Evolutionary conservation across 2,329 filamentous ascomycete genomes (phyloP).

Genomic region (Coleophoma eucalyptorum): DNA sequence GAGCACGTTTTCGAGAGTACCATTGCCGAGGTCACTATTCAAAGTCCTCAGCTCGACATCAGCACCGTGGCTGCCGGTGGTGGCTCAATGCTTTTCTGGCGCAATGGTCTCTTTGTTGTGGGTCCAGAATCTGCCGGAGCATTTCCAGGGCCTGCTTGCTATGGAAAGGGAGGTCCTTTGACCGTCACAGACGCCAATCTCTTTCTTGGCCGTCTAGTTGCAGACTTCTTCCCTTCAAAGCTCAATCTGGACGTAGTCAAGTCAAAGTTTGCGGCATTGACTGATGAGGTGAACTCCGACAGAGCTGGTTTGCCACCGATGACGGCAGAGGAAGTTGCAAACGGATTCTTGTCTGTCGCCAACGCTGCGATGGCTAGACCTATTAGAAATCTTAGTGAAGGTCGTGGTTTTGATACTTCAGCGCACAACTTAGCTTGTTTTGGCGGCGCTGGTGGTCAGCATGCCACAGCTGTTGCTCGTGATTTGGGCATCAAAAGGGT

Average conservation of each 20-base stretch:
- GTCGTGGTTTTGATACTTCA: conserved; percentile 84
- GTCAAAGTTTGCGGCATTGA: conserved; percentile 69
- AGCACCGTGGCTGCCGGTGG: conserved; percentile 52
- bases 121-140: conserved; percentile 61
- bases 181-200: conserved; percentile 92
- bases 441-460: conserved; percentile 86
- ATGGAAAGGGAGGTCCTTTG: conserved; percentile 81
- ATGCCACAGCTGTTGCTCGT: conserved; percentile 82
- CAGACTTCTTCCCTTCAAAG: conserved; percentile 87
- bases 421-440: conserved; percentile 86
- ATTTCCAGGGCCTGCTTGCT: conserved; percentile 85
- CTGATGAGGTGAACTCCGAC: conserved; percentile 73
- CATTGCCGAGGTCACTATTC: conserved; percentile 74
- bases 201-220: conserved; percentile 75
- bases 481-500: conserved; percentile 83
- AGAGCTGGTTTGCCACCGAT: conserved; percentile 49
- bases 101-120: conserved; percentile 67
- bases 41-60: conserved; percentile 76
- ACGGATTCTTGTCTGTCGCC: conserved; percentile 79
- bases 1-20: conserved; percentile 76
- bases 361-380: conserved; percentile 90
- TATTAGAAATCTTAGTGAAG: conserved; percentile 84
- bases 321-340: conserved; percentile 50
- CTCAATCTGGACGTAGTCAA: conserved; percentile 73
- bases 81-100: conserved; percentile 55